Evolutionary conservation across 2,329 filamentous ascomycete species (phyloP).

Genomic region (Colletotrichum zoysiae): DNA sequence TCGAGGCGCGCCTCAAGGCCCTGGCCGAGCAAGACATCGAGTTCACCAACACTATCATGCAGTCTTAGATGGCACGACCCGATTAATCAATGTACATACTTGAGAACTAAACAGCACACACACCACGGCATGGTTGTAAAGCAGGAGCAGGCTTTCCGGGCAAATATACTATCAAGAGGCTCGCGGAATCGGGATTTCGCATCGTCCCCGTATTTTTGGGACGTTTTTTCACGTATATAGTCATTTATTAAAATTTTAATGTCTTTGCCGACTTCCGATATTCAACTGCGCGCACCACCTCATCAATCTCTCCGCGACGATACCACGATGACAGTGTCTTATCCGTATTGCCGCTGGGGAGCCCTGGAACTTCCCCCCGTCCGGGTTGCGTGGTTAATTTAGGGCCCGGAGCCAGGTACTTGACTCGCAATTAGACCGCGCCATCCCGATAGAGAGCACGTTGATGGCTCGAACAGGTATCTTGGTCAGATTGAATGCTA

Average conservation of each 20-base stretch:
- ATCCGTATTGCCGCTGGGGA: not conserved
- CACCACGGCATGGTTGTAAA: slow-evolving; percentile 24
- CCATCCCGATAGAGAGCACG: slow-evolving; percentile 1
- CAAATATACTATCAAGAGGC: slow-evolving; percentile 15
- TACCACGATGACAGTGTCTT: not conserved
- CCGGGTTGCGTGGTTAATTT: not conserved
- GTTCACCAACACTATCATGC: slow-evolving; percentile 30
- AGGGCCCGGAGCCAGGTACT: not conserved
- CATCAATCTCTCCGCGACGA: not conserved
- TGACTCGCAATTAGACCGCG: slow-evolving; percentile 8
- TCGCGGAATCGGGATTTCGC: not conserved
- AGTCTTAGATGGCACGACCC: not conserved
- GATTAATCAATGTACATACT: not conserved
- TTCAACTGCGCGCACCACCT: not conserved
- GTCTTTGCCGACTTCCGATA: not conserved
- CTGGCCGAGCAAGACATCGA: slow-evolving; percentile 53
- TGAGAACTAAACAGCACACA: not conserved
- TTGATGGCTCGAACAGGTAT: not conserved
- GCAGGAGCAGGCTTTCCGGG: slow-evolving; percentile 25
- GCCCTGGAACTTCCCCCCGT: not conserved
- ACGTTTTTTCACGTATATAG: slow-evolving; percentile 25
- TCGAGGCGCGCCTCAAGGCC: slow-evolving; percentile 53
- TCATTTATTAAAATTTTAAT: slow-evolving; percentile 27
- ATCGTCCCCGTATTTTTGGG: not conserved
- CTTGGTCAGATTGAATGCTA: slow-evolving; percentile 3